Percentiles rank a stretch among this genome's conserved stretches.
Evolutionary conservation across 2,329 filamentous ascomycete species (phyloP).

Genomic region (Mycosphaerelloides madeirae): DNA sequence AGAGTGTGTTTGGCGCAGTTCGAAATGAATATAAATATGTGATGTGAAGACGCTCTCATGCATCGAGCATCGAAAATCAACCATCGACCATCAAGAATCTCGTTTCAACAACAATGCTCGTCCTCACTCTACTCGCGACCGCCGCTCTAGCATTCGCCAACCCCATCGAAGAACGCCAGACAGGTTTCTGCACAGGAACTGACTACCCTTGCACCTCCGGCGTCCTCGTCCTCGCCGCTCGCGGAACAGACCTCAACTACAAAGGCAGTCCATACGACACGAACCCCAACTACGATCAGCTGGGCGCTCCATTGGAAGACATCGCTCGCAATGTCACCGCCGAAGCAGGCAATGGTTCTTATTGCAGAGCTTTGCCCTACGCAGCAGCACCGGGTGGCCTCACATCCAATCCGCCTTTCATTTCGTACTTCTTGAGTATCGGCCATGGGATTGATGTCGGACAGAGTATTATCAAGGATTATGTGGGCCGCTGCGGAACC

Average conservation of each 20-base stretch:
- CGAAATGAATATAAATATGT: too few species aligned
- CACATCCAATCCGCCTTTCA: too few species aligned
- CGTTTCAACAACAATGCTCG: too few species aligned
- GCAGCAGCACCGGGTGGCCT: background rate
- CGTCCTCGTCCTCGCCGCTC: slow-evolving; percentile 1
- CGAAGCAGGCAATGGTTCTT: slow-evolving; percentile 2
- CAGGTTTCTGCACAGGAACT: background rate
- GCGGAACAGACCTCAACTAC: background rate
- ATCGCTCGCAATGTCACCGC: background rate
- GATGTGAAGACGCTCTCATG: too few species aligned
- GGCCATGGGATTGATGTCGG: background rate
- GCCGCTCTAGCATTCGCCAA: too few species aligned
- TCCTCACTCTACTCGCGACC: too few species aligned
- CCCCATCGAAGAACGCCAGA: background rate
- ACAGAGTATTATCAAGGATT: slow-evolving; percentile 4
- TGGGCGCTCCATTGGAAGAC: slow-evolving; percentile 30
- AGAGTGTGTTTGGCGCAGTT: too few species aligned
- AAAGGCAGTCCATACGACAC: background rate
- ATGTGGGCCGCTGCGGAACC: slow-evolving; percentile 1
- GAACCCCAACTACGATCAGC: slow-evolving; percentile 1
- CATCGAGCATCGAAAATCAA: too few species aligned
- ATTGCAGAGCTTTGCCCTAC: background rate
- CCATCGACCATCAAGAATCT: too few species aligned
- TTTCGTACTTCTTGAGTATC: background rate
- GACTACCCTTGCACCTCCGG: slow-evolving; percentile 1